A percentile compares a stretch with the other conserved stretches of the same genome.
Conservation (phyloP, 305 asterid species). For the Solanum hybrid region DNA sequence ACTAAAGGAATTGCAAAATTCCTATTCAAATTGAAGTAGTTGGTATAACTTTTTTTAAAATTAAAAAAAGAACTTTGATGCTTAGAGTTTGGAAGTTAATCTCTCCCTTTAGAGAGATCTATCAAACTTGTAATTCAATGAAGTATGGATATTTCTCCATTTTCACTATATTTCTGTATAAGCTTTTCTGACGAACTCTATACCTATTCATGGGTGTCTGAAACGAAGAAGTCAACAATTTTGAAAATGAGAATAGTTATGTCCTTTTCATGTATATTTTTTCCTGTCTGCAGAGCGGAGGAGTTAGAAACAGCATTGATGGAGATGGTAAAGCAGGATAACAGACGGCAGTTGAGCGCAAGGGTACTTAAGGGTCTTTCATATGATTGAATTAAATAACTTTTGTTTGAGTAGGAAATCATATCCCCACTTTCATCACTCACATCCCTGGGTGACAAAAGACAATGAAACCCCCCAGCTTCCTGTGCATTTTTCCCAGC, state of each 20-base stretch:
- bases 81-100: background rate
- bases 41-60: background rate
- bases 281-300: slow-evolving; percentile 63
- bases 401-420: background rate
- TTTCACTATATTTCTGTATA: background rate
- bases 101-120: background rate
- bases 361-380: slow-evolving; percentile 33
- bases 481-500: background rate
- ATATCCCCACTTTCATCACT: background rate
- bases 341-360: slow-evolving; percentile 87
- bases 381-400: background rate
- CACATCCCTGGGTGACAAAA: background rate
- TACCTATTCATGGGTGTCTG: background rate
- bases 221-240: background rate
- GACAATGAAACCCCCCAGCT: background rate
- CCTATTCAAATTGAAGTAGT: background rate
- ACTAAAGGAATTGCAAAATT: background rate
- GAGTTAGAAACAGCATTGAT: slow-evolving; percentile 89
- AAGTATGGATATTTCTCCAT: background rate
- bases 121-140: background rate
- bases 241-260: background rate
- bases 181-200: background rate
- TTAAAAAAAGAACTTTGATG: background rate
- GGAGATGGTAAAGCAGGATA: slow-evolving; percentile 99
- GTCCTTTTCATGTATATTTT: background rate